Base-by-base conservation (phyloP, 2,329 filamentous ascomycete genomes). In the Diaporthe sp. region DNA sequence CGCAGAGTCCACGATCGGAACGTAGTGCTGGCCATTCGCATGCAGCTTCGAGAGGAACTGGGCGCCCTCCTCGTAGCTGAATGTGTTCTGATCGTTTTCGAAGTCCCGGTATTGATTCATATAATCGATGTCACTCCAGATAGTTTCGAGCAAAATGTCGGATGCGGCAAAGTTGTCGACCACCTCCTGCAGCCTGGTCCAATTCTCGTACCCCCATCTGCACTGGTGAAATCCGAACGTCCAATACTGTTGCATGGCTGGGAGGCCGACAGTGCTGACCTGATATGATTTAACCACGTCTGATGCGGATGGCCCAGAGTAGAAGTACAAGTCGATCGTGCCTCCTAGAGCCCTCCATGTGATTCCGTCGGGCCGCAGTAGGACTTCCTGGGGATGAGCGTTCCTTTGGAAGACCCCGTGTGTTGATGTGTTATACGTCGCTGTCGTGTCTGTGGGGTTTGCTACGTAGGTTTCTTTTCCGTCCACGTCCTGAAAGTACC, bases 171-270 rank as follows among this genome's bases (percentile, higher is more conserved):
- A 94, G 81, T 91, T 92, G 76, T 90, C 89, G 7, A 94, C 88
- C 1, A 94, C 92, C 68, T 91, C 89, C 77, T 93, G 88, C 4
- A 95, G 81, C 39, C 91, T 87, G 1, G 90, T 89, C 91, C 93
- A 95, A 79, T 94, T 95, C 53, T 88, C 85, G 81, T 97, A 97
- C 0, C 94, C 95, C 92, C 94, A 97, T 75, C 94, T 89, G 79
- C 94, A 96, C 81, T 97, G 94, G 78, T 97, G 95, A 81, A 89
- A 96, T 0, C 95, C 95, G 76, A 97, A 91, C 0, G 92, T 91
- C 88, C 91, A 96, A 84, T 97, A 97, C 78, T 94, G 92, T 81
- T 96, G 93, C 91, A 96, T 92, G 0, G 92, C 92, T 1, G 94
- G 94, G 7, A 94, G 85, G 0, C 94, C 94, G 70, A 93, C 86